Base-by-base conservation (phyloP, 2,329 filamentous ascomycete species). In the Ophiocordyceps robertsii region DNA sequence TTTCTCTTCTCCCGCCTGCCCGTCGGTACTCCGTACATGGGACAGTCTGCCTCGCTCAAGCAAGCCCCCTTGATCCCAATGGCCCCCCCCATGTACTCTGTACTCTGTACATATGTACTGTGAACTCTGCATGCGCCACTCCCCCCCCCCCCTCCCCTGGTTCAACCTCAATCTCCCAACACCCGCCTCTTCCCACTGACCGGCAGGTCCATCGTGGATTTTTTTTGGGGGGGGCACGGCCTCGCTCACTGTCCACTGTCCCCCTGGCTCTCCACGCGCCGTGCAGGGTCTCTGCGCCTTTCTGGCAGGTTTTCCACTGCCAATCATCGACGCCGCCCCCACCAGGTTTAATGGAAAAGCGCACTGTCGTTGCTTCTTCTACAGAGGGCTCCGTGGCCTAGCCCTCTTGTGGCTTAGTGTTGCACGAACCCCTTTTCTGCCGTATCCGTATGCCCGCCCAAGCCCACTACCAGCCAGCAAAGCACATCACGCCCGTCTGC, bases 401-500 rank as follows among this genome's bases (percentile, higher is more conserved):
- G 44, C n/a, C 51, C 46, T 3, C 9, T 47, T 49, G 17, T 3
- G 48, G 55, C 17, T 38, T 61, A 58, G 56, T 43, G 40, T 37
- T 32, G 40, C 42, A 51, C 45, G 53, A 56, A 57, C 57, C 58
- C 56, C 58, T 56, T 61, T 59, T 27, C 9, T 59, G 51, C 46
- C 52, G 50, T n/a, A n/a, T n/a, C n/a, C n/a, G n/a, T 49, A 49
- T 46, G 44, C 46, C 47, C 43, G 46, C 46, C 46, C 49, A 53
- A 44, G 51, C 50, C 37, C 37, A 39, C 39, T 43, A 37, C 39
- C 21, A 48, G 49, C 50, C 8, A 35, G 14, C 32, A 3, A 35
- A n/a, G 4, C 3, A 13, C 16, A n/a, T n/a, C n/a, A n/a, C n/a
- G n/a, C n/a, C n/a, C n/a, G n/a, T n/a, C 33, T 14, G 17, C 14